A percentile compares a stretch with the other conserved stretches of the same genome.
phyloP scores from a whole-genome alignment of 169 alveolate species.

The Plasmodium fragile region DNA sequence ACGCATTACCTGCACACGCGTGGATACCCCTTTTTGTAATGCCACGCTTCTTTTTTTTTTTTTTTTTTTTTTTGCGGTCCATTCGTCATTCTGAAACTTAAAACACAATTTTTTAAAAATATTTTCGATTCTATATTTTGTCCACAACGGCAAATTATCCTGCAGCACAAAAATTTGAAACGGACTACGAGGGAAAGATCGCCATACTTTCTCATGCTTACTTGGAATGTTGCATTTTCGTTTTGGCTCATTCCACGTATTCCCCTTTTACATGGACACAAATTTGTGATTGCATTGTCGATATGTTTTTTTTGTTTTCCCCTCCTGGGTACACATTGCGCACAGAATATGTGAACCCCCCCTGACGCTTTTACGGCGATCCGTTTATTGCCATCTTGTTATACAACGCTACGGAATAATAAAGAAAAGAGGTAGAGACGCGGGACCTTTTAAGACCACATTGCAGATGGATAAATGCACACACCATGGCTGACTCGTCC shows the following conservation, averaged over 20 bases:
- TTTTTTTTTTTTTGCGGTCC: background rate
- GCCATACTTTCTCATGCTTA: background rate
- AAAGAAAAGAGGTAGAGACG: background rate
- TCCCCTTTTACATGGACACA: background rate
- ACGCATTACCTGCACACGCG: background rate
- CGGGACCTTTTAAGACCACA: background rate
- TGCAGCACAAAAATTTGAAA: background rate
- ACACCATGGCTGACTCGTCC: background rate
- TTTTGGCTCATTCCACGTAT: background rate
- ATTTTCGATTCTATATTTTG: background rate
- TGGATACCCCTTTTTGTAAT: background rate
- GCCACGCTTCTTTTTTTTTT: background rate
- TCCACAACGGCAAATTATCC: background rate
- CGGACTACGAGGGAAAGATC: background rate
- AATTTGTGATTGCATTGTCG: background rate
- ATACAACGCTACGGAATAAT: background rate
- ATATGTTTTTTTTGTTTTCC: background rate
- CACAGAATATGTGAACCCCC: background rate
- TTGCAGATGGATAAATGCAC: background rate
- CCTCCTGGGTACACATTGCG: background rate
- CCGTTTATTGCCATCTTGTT: background rate
- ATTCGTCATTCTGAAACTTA: background rate
- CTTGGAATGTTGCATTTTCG: background rate
- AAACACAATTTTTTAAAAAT: background rate
- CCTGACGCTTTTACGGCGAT: background rate